Evolutionary conservation across 164 flowering plant species (phyloP), one percentile per base, ranked within the genome.

Genomic region (Saururus chinensis): DNA sequence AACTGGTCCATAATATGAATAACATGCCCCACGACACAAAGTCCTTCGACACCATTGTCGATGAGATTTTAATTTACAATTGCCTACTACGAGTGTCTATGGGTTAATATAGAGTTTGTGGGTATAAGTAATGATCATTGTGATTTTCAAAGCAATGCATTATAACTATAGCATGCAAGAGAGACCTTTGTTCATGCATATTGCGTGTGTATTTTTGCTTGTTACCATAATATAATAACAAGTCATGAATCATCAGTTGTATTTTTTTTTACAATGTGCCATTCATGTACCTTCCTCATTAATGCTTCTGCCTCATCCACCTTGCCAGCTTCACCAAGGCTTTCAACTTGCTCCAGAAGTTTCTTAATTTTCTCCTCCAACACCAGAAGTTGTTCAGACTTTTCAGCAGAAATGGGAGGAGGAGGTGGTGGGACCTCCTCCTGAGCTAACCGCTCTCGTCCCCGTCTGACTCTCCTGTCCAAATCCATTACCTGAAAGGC

Each of bases 261-360:
- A 12, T 12, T 45, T 45, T 3, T 8, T 12, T 4, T 13, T 9
- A 12, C 49, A 12, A 45, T 45, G 14, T 17, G 26, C 53, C 42
- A 52, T 13, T 21, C 23, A 40, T 53, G 45, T 52, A 88, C 98
- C 97, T 88, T 95, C 77, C 88, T 83, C 99, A 91, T 95, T 19
- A 95, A 86, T 24, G 99, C 97, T 72, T 95, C 97, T 60, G 99
- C 99, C 74, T 95, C 99, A 80, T 95, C 99, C 62, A 95, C 97
- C 66, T 91, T 95, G 19, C 97, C 99, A 68, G 85, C 89, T 87
- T 95, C 99, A 70, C 99, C 97, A 60, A 95, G 92, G 51, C 92
- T 64, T 74, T 95, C 97, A n/a, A 83, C 96, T 77, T 91, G 97
- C 73, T 85, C 99, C 64, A 95, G 77, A 51, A 95, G 80, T 59